These are phyloP conservation scores for Globisporangium yorkense DNA, from an alignment of 352 stramenopile species.

Conservation along the genomic window DNA sequence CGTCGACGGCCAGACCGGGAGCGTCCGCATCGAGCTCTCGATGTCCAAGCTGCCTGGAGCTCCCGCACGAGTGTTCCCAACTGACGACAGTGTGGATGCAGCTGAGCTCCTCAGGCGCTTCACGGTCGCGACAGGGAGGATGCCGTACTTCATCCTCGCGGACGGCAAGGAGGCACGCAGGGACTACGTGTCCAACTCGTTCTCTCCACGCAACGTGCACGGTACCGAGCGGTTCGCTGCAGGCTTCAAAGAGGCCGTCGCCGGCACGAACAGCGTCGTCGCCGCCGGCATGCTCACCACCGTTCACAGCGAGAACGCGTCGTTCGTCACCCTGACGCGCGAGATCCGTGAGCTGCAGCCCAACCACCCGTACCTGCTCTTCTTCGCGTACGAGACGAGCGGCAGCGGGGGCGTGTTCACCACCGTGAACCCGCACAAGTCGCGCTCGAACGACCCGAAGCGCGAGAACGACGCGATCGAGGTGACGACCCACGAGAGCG, in stretches of 20 bases:
- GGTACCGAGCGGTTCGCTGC: slow-evolving; percentile 1
- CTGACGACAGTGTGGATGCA: neutral
- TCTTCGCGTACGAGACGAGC: slow-evolving; percentile 72
- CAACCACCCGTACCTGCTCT: slow-evolving; percentile 57
- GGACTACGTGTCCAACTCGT: slow-evolving; percentile 31
- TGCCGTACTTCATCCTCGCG: slow-evolving; percentile 62
- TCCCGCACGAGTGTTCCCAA: slow-evolving; percentile 1
- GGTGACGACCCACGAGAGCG: slow-evolving; percentile 40
- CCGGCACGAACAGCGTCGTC: slow-evolving; percentile 32
- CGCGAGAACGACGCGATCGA: slow-evolving; percentile 38
- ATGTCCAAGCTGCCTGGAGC: slow-evolving; percentile 49
- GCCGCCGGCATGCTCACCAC: slow-evolving; percentile 36
- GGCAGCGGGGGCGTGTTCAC: slow-evolving; percentile 66
- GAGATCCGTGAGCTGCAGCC: slow-evolving; percentile 29
- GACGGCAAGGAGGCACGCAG: slow-evolving; percentile 35
- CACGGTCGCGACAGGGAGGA: slow-evolving; percentile 20
- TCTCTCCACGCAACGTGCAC: slow-evolving; percentile 9
- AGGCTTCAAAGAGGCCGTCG: slow-evolving; percentile 23
- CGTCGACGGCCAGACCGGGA: slow-evolving; percentile 34
- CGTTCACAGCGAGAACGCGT: slow-evolving; percentile 39
- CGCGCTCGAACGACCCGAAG: slow-evolving; percentile 32
- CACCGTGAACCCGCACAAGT: slow-evolving; percentile 53
- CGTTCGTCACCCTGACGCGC: slow-evolving; percentile 32
- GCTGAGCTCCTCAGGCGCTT: slow-evolving; percentile 15
- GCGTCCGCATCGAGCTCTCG: slow-evolving; percentile 35